Base-by-base conservation (phyloP, 106 monocot species). In the Xerophyta viscosa region DNA sequence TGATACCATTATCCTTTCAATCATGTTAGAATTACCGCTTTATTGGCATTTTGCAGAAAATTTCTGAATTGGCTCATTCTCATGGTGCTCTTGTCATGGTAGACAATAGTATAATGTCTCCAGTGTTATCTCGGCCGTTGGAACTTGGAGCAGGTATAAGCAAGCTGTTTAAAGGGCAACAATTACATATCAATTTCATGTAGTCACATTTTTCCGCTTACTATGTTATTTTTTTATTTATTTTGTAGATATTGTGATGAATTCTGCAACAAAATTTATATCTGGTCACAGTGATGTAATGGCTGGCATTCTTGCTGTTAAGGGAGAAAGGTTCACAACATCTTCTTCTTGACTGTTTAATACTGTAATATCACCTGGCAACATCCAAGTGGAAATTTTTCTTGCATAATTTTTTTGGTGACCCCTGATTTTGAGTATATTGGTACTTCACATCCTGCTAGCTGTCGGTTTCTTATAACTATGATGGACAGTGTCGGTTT, bases 31-130 rank as follows among this genome's bases (percentile, higher is more conserved):
- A 0, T 64, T 24, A n/a, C 17, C 31, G 18, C 25, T 17, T 13
- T 48, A 17, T 44, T 17, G 6, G 0, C 18, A 41, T 30, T 39
- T 65, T 56, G 12, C 71, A 98, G 98, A 98, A 75, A 86, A 86
- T 98, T 17, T 57, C 90, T 52, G 82, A 86, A 52, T 68, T 86
- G 50, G 86, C 90, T 53, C 89, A 86, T 77, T 63, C 76, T 53
- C 58, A 79, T 74, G 98, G 86, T 57, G 86, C 79, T 66, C 52
- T 90, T 54, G 82, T 98, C 23, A 46, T 98, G 79, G 90, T 98
- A 52, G 98, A 98, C 60, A 98, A 98, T 28, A 98, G 98, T 71
- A 90, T 98, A 47, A 77, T 98, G 98, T 98, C 98, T 67, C 86
- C 98, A 20, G 90, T 98, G 43, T 70, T 98, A 4, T 90, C 50